Evolutionary conservation across 805 yeast genomes (phyloP).

Genomic region (Kazachstania viticola): DNA sequence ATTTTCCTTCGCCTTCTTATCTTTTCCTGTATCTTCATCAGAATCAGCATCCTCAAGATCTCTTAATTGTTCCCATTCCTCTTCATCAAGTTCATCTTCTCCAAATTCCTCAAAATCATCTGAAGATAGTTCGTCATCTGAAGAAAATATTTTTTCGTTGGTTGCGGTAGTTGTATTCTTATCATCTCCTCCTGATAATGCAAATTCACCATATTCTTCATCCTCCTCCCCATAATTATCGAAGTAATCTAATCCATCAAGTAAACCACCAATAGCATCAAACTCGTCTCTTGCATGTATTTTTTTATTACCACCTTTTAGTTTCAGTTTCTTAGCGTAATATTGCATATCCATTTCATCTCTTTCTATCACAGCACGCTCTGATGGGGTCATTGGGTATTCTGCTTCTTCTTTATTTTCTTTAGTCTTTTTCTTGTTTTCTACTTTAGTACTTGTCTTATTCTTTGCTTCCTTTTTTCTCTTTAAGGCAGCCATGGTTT

Average conservation of each 20-base stretch:
- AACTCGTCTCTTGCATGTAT: slow-evolving; percentile 43
- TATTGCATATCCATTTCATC: slow-evolving; percentile 75
- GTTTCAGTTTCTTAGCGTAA: slow-evolving; percentile 72
- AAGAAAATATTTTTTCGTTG: slow-evolving; percentile 31
- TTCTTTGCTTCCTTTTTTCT: slow-evolving; percentile 19
- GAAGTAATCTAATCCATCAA: slow-evolving; percentile 50
- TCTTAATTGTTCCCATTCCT: slow-evolving; percentile 23
- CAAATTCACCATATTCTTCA: slow-evolving; percentile 24
- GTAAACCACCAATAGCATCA: slow-evolving; percentile 70
- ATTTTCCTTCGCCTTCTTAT: slow-evolving; percentile 25
- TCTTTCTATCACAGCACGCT: slow-evolving; percentile 36
- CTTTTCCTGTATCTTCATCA: slow-evolving; percentile 13
- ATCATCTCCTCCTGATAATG: slow-evolving; percentile 16
- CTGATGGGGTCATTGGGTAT: slow-evolving; percentile 31
- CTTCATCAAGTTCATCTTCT: slow-evolving; percentile 29
- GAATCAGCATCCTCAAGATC: slow-evolving; percentile 18
- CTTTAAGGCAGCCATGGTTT: slow-evolving; percentile 27
- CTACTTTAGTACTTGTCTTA: no score
- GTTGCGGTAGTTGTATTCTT: slow-evolving; percentile 19
- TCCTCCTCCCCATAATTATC: slow-evolving; percentile 27
- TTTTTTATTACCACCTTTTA: slow-evolving; percentile 43
- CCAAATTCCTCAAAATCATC: slow-evolving; percentile 35
- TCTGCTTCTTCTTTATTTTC: slow-evolving; percentile 8
- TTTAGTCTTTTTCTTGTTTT: slow-evolving; percentile 4
- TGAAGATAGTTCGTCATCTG: slow-evolving; percentile 33